A percentile compares a stretch with the other conserved stretches of the same genome.
Conservation (phyloP, 306 rosid genomes). For the Casuarina equisetifolia region DNA sequence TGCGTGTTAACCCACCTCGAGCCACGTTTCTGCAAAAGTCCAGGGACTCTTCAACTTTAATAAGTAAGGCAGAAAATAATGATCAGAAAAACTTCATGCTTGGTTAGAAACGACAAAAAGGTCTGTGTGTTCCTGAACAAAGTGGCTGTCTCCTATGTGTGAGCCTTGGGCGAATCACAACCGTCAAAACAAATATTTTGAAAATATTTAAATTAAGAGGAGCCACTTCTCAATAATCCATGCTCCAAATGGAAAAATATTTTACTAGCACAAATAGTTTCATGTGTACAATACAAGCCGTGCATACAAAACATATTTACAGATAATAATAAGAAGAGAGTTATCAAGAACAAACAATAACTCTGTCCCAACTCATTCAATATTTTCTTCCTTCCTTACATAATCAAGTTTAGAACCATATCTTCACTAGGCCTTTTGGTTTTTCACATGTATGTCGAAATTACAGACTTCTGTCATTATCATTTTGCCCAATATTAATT, state of each 20-base stretch:
- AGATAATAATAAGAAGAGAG: neutral
- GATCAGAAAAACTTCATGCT: neutral
- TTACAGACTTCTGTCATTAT: neutral
- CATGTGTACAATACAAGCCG: no score
- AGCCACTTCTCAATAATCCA: conserved; percentile 1
- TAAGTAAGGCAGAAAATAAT: neutral
- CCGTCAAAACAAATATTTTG: neutral
- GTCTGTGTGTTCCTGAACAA: neutral
- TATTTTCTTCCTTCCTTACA: neutral
- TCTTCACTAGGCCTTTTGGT: neutral
- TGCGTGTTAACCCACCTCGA: conserved; percentile 92
- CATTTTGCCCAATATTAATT: neutral
- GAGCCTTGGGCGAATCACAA: no score
- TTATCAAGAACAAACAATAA: neutral
- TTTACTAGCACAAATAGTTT: neutral
- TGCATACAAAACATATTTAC: neutral
- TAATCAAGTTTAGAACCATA: neutral
- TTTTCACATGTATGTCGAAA: neutral
- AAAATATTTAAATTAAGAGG: neutral
- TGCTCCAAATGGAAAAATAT: no score
- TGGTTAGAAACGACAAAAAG: neutral
- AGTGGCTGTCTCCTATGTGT: no score
- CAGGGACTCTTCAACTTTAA: conserved; percentile 28
- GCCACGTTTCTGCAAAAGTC: conserved; percentile 61
- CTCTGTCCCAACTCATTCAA: neutral